phyloP scores from a whole-genome alignment of 257 asterid genomes.

The Fraxinus excelsior region DNA sequence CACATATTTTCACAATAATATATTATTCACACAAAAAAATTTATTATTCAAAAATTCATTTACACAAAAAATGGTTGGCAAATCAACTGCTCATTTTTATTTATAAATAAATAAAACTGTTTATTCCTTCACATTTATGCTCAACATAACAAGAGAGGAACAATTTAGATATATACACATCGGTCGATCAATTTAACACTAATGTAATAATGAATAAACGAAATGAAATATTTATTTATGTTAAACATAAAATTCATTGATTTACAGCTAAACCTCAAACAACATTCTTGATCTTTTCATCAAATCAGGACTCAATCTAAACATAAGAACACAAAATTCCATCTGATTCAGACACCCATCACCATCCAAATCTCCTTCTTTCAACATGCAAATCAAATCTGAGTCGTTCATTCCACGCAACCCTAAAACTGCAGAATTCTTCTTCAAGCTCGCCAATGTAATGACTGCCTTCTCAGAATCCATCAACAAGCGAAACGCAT shows the following conservation, averaged over 20 bases:
- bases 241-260: background rate
- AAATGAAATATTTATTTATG: background rate
- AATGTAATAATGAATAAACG: background rate
- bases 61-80: too few relatives aligned
- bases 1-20: too few relatives aligned
- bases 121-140: too few relatives aligned
- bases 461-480: constrained; percentile 54
- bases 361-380: constrained; percentile 77
- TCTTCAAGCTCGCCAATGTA: constrained; percentile 75
- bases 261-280: constrained; percentile 5
- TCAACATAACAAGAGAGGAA: too few relatives aligned
- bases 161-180: too few relatives aligned
- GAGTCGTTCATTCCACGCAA: constrained; percentile 49
- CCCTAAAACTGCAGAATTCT: constrained; percentile 46
- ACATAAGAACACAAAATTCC: constrained; percentile 82
- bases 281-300: constrained; percentile 47
- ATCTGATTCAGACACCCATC: constrained; percentile 58
- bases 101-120: too few relatives aligned
- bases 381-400: constrained; percentile 51
- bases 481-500: constrained; percentile 60
- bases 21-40: too few relatives aligned
- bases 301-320: constrained; percentile 68
- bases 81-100: too few relatives aligned
- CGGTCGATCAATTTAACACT: background rate
- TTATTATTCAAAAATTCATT: too few relatives aligned